Base-by-base conservation (phyloP, 2,329 filamentous ascomycete species). In the Hypoxylon sp. region DNA sequence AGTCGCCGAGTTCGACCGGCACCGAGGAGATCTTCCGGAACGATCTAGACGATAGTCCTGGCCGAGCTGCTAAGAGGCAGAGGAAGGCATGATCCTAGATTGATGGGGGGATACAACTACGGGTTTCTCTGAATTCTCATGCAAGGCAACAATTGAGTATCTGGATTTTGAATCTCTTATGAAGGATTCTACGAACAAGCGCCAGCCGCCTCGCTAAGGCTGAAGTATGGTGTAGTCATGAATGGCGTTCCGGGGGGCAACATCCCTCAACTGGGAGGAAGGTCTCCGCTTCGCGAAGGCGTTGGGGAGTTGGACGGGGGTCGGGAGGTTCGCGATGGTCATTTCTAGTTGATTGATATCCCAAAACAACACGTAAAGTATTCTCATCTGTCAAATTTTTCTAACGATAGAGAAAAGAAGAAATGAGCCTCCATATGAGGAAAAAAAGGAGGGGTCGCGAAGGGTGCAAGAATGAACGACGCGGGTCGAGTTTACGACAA, bases 11-110 rank as follows among this genome's bases (percentile, higher is more conserved):
- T 65, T 80, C 84, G 10, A 81, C 81, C 0, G 81, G 79, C 2
- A 87, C 85, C 0, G 86, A 88, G 71, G 86, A 87, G 74, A 85
- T 87, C 19, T 72, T 75, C 15, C 79, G 83, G 10, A 79, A 83
- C 7, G 85, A 86, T 21, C 55, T 84, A 17, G 77, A 75, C 35
- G 77, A 77, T 13, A 78, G 75, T 51, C 76, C 77, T 2, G 72
- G 63, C 24, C 78, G 76, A 35, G 72, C 75, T 27, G 44, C 72
- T 2, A 80, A 80, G 65, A 75, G 78, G 48, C 77, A 78, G 52
- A 72, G 79, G 13, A 76, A 77, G 62, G 70, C 65, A 19, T 80
- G 46, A 73, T 53, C 17, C 48, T 27, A 44, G 15, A 19, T 48
- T 21, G 29, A 27, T 27, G 13, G 21, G 15, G 15, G 50, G n/a